phyloP scores from a whole-genome alignment of 306 rosid genomes.

The Coriaria nepalensis region DNA sequence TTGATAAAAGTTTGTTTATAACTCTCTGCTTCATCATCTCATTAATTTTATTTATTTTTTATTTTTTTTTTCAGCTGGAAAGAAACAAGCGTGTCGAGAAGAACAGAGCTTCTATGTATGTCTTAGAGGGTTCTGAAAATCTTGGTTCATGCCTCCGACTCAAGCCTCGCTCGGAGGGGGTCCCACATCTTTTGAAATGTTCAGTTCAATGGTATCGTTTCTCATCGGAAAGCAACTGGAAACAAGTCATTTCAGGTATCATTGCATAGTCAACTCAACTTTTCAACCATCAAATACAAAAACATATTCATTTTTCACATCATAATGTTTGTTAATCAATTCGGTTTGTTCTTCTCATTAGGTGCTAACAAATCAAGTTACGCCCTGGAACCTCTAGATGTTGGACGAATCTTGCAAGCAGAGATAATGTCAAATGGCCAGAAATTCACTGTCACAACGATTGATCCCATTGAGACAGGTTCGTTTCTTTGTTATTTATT shows the following conservation, averaged over 20 bases:
- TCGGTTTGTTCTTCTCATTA: constrained; percentile 22
- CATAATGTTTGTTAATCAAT: constrained; percentile 12
- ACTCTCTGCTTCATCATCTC: not conserved
- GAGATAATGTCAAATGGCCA: constrained; percentile 55
- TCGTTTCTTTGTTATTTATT: constrained; percentile 17
- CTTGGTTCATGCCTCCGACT: constrained; percentile 58
- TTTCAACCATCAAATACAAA: not conserved
- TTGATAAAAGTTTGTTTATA: constrained; percentile 6
- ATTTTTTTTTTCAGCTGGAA: constrained; percentile 48
- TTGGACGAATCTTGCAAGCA: constrained; percentile 74
- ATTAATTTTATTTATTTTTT: not conserved
- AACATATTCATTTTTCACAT: constrained; percentile 1
- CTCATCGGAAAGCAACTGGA: constrained; percentile 74
- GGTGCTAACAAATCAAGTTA: constrained; percentile 57
- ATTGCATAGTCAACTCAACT: constrained; percentile 2
- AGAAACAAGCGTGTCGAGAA: constrained; percentile 68
- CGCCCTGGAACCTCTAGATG: constrained; percentile 91
- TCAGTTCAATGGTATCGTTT: constrained; percentile 87
- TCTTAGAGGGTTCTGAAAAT: constrained; percentile 60
- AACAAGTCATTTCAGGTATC: constrained; percentile 74
- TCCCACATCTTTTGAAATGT: constrained; percentile 52
- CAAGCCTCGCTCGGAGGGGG: constrained; percentile 46
- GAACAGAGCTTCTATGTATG: constrained; percentile 39
- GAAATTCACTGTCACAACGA: constrained; percentile 43
- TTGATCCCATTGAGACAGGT: constrained; percentile 69